Evolutionary conservation across 192 early-diverging fungal genomes (phyloP).

Genomic region (Ambispora gerdemannii): DNA sequence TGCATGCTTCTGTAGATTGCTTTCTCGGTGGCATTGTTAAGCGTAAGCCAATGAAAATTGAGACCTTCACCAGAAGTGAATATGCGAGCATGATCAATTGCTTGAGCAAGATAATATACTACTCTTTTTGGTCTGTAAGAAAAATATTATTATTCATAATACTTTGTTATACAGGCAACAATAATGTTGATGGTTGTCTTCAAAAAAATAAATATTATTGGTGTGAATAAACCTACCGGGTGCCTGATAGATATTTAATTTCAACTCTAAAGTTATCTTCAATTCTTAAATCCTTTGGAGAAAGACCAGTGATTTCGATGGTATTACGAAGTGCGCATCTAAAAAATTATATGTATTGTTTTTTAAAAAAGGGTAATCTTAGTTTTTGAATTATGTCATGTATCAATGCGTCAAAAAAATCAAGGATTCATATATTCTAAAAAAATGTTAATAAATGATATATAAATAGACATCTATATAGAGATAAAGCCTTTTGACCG

Average conservation of each 20-base stretch:
- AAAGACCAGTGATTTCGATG: conserved; percentile 69
- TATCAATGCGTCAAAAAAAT: too few species aligned
- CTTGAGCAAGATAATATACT: conserved; percentile 75
- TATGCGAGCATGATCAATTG: conserved; percentile 56
- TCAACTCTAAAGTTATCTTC: conserved; percentile 73
- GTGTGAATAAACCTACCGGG: conserved; percentile 42
- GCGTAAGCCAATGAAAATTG: conserved; percentile 68
- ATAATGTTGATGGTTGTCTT: too few species aligned
- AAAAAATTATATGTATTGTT: too few species aligned
- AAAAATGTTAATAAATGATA: too few species aligned
- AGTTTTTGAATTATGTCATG: too few species aligned
- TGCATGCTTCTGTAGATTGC: conserved; percentile 78
- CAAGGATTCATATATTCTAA: too few species aligned
- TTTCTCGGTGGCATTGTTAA: conserved; percentile 65
- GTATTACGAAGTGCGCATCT: conserved; percentile 80
- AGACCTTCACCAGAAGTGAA: conserved; percentile 64
- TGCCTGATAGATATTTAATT: conserved; percentile 78
- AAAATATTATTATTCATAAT: too few species aligned
- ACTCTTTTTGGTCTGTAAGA: conserved; percentile 68
- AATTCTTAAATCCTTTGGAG: conserved; percentile 63
- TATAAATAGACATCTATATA: too few species aligned
- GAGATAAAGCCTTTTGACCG: too few species aligned
- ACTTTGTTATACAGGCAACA: too few species aligned
- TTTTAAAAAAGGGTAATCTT: too few species aligned
- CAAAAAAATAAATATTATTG: background rate